These are phyloP conservation scores for Drechslerella stenobrocha DNA, from an alignment of 2,329 filamentous ascomycete genomes.

Conservation along the genomic window DNA sequence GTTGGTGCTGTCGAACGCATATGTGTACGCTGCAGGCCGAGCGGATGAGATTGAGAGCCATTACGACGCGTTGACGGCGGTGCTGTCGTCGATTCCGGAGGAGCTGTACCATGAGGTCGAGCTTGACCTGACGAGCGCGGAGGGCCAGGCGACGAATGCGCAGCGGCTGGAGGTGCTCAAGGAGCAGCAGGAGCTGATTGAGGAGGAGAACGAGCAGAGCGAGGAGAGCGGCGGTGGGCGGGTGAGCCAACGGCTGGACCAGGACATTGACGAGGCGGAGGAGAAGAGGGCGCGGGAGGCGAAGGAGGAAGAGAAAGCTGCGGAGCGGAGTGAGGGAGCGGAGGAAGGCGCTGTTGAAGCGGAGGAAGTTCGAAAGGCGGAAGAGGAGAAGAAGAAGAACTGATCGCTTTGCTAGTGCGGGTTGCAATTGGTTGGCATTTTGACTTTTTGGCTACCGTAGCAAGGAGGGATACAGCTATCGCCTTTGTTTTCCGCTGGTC, in stretches of 20 bases:
- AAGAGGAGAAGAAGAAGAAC: no score
- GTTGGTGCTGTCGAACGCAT: constrained; percentile 92
- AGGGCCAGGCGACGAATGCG: constrained; percentile 97
- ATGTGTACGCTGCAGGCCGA: constrained; percentile 89
- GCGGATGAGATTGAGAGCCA: constrained; percentile 82
- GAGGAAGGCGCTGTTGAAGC: no score
- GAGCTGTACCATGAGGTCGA: constrained; percentile 99
- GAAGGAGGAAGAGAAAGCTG: constrained; percentile 7
- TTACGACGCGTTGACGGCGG: constrained; percentile 88
- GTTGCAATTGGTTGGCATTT: no score
- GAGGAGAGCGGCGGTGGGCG: constrained; percentile 61
- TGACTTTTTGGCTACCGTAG: no score
- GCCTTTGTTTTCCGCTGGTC: no score
- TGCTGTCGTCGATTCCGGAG: constrained; percentile 91
- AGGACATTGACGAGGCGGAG: constrained; percentile 94
- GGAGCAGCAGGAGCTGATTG: constrained; percentile 97
- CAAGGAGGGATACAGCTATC: no score
- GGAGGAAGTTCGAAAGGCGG: no score
- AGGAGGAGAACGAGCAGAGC: constrained; percentile 93
- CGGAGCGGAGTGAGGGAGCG: no score
- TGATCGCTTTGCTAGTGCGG: no score
- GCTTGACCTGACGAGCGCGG: constrained; percentile 93
- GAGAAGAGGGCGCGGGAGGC: constrained; percentile 55
- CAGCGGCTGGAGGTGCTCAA: constrained; percentile 96
- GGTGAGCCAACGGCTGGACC: constrained; percentile 70